A percentile compares a stretch with the other conserved stretches of the same genome.
Conservation (phyloP, 768 basidiomycete species). For the Tricholoma saponaceum region DNA sequence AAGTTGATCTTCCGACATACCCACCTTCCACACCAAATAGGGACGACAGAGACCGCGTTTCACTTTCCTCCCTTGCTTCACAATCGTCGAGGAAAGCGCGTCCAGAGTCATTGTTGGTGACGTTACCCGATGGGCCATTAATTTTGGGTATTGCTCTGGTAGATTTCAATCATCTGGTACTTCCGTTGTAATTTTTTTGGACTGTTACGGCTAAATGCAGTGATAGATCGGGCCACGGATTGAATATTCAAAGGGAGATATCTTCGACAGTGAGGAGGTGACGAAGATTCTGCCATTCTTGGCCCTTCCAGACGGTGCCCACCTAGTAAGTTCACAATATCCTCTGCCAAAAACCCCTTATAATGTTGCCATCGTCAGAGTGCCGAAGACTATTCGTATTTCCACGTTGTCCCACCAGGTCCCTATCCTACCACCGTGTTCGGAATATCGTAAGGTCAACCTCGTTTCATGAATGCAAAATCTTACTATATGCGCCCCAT, state of each 20-base stretch:
- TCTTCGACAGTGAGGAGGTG: slow-evolving; percentile 85
- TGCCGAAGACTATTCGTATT: slow-evolving; percentile 95
- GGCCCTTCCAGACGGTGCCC: slow-evolving; percentile 95
- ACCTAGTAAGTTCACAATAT: slow-evolving; percentile 56
- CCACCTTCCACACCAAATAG: slow-evolving; percentile 48
- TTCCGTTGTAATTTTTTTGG: slow-evolving; percentile 18
- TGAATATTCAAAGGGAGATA: slow-evolving; percentile 74
- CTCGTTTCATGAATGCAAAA: not conserved
- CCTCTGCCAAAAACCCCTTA: slow-evolving; percentile 1
- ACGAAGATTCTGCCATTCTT: slow-evolving; percentile 87
- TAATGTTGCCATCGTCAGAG: slow-evolving; percentile 40
- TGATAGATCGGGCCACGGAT: slow-evolving; percentile 88
- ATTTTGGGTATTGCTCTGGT: slow-evolving; percentile 88
- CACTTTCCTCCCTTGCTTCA: slow-evolving; percentile 61
- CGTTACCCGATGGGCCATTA: slow-evolving; percentile 53
- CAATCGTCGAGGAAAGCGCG: slow-evolving; percentile 66
- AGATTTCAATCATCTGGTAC: slow-evolving; percentile 91
- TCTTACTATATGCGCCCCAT: not conserved
- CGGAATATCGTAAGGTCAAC: slow-evolving; percentile 78
- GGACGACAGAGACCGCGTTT: slow-evolving; percentile 41
- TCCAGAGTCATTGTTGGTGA: slow-evolving; percentile 75
- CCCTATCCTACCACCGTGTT: slow-evolving; percentile 80
- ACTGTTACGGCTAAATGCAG: slow-evolving; percentile 4
- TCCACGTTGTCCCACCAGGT: slow-evolving; percentile 78
- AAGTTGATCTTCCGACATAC: slow-evolving; percentile 44